Evolutionary conservation across 257 asterid genomes (phyloP).

Genomic region (Plantago ovata): DNA sequence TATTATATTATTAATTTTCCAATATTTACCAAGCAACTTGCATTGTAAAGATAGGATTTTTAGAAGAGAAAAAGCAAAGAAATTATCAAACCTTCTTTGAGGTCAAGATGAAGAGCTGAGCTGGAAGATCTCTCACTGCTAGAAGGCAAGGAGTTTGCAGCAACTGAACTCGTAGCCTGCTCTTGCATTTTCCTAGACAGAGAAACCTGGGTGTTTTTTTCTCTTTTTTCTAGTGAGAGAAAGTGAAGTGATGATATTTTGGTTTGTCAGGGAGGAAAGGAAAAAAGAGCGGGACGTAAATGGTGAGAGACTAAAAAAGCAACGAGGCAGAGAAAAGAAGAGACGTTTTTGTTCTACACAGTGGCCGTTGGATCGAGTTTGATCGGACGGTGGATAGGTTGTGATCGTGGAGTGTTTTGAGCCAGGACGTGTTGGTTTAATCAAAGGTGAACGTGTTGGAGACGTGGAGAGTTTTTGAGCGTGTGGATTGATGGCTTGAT

Average conservation of each 20-base stretch:
- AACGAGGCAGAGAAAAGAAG: conserved; percentile 20
- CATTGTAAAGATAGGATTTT: conserved; percentile 15
- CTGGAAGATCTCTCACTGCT: conserved; percentile 80
- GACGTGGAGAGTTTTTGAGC: conserved; percentile 35
- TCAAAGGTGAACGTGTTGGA: conserved; percentile 52
- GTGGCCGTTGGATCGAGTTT: conserved; percentile 44
- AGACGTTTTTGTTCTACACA: conserved; percentile 3
- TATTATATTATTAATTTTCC: no score
- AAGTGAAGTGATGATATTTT: conserved; percentile 23
- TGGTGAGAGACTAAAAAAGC: conserved; percentile 19
- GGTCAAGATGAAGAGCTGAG: conserved; percentile 54
- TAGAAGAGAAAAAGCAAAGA: not conserved
- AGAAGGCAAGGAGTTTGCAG: conserved; percentile 58
- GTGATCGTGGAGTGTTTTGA: conserved; percentile 62
- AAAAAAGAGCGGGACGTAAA: conserved; percentile 68
- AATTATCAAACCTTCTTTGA: conserved; percentile 46
- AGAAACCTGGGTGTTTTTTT: not conserved
- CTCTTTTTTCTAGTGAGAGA: conserved; percentile 13
- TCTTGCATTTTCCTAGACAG: conserved; percentile 48
- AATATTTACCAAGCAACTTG: not conserved
- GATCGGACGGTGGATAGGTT: conserved; percentile 30
- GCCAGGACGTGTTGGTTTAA: conserved; percentile 59
- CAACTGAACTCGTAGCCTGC: conserved; percentile 56
- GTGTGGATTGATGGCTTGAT: conserved; percentile 31
- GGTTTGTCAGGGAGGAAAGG: conserved; percentile 21